phyloP scores from a whole-genome alignment of 768 basidiomycete genomes.

The Auriscalpium orientale region DNA sequence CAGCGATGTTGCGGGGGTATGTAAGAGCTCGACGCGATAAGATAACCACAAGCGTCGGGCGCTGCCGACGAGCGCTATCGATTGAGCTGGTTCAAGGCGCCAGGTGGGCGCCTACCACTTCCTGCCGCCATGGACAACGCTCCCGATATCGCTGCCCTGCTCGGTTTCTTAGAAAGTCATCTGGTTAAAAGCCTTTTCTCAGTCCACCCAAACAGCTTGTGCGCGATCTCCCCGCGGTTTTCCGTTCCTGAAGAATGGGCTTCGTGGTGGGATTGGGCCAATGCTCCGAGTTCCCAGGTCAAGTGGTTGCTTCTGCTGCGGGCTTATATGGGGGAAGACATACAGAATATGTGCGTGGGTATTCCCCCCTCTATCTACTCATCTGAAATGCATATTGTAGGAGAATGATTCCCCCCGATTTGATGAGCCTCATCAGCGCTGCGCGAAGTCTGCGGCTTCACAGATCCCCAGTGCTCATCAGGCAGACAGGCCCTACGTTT shows the following conservation, averaged over 20 bases:
- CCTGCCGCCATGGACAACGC: too few relatives aligned
- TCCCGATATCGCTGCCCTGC: neutral
- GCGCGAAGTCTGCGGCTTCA: neutral
- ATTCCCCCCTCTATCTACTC: too few relatives aligned
- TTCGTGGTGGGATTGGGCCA: constrained; percentile 33
- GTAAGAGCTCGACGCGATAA: too few relatives aligned
- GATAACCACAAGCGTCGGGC: too few relatives aligned
- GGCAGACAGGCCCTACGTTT: neutral
- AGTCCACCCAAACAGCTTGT: neutral
- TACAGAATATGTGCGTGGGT: too few relatives aligned
- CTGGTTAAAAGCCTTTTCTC: neutral
- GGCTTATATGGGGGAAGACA: too few relatives aligned
- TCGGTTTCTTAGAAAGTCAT: neutral
- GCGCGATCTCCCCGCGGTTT: constrained; percentile 12
- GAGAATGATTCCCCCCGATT: neutral
- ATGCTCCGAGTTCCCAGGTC: neutral
- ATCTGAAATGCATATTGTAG: neutral
- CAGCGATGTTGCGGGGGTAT: too few relatives aligned
- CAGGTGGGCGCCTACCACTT: too few relatives aligned
- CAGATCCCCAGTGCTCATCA: neutral
- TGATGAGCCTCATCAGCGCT: neutral
- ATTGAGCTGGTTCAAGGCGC: too few relatives aligned
- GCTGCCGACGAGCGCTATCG: too few relatives aligned
- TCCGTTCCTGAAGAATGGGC: constrained; percentile 20
- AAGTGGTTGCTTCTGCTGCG: constrained; percentile 6